Percentiles rank a stretch among this genome's conserved stretches.
phyloP scores from a whole-genome alignment of 148 eudicot species.

The Euryodendron excelsum region DNA sequence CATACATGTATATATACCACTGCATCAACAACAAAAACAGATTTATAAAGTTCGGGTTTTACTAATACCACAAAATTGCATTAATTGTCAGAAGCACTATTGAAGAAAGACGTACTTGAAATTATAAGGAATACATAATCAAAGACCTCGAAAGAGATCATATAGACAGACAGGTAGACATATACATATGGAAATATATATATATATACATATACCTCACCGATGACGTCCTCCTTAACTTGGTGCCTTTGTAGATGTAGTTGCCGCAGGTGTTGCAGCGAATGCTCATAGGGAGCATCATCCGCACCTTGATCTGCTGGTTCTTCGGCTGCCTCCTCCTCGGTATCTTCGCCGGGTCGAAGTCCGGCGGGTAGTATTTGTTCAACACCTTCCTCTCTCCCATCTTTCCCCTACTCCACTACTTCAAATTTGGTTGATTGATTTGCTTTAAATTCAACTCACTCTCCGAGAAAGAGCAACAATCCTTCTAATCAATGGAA shows the following conservation, averaged over 20 bases:
- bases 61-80: not conserved
- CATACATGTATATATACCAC: too few species aligned
- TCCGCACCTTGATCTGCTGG: conserved; percentile 74
- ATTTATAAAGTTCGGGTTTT: too few species aligned
- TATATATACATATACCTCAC: conserved; percentile 47
- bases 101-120: not conserved
- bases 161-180: not conserved
- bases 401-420: conserved; percentile 37
- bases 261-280: conserved; percentile 83
- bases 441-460: not conserved
- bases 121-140: not conserved
- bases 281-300: conserved; percentile 95
- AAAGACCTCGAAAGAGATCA: not conserved
- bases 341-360: conserved; percentile 89
- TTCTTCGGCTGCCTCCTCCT: conserved; percentile 70
- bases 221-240: conserved; percentile 80
- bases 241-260: conserved; percentile 86
- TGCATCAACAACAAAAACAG: too few species aligned
- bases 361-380: conserved; percentile 92
- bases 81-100: not conserved
- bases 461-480: too few species aligned
- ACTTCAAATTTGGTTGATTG: too few species aligned
- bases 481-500: too few species aligned
- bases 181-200: not conserved
- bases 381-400: conserved; percentile 85